Evolutionary conservation across 768 basidiomycete genomes (phyloP), one percentile per base, ranked within the genome.

Genomic region (Russula foetens): DNA sequence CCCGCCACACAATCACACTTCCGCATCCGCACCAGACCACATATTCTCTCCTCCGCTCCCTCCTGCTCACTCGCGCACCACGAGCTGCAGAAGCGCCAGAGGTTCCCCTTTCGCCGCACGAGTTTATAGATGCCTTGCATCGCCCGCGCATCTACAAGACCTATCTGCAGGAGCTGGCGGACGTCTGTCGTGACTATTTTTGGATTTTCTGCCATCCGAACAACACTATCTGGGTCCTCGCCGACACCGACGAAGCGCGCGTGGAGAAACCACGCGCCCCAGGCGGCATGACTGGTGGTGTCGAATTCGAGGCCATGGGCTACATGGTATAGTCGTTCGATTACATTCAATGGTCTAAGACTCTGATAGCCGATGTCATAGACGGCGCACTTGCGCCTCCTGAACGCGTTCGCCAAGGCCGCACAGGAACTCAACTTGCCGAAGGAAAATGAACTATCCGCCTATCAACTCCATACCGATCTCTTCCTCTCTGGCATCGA

Each of bases 131-230:
- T 65, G 79, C 80, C 2, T 71, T 88, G 48, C 86, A 87, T 69
- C 75, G 73, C 9, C 82, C 86, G 4, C 73, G 92, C 50, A 83
- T 90, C 50, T 94, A 86, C 77, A 92, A 88, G 74, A 79, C 82
- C 8, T 92, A 91, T 71, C 74, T 95, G 24, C 82, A 83, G 58
- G 92, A 94, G 71, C 75, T 99, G 47, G 86, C 84, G 7, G 95
- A 98, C 67, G 78, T 94, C 4, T 95, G 95, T 70, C 76, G 94
- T 24, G 97, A 99, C 71, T 92, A 92, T 74, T 92, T 91, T 72
- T 95, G 93, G 93, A 87, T 97, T 43, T 96, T 98, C 74, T 98
- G 96, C 71, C 97, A 99, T 70, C 88, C 89, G 2, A 88, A 86
- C 70, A 99, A 98, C 67, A 84, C 85, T 0, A 85, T 98, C 53